Percentiles rank a stretch among this genome's conserved stretches.
Conservation (phyloP, 352 stramenopile species). For the Phytophthora gonapodyides region DNA sequence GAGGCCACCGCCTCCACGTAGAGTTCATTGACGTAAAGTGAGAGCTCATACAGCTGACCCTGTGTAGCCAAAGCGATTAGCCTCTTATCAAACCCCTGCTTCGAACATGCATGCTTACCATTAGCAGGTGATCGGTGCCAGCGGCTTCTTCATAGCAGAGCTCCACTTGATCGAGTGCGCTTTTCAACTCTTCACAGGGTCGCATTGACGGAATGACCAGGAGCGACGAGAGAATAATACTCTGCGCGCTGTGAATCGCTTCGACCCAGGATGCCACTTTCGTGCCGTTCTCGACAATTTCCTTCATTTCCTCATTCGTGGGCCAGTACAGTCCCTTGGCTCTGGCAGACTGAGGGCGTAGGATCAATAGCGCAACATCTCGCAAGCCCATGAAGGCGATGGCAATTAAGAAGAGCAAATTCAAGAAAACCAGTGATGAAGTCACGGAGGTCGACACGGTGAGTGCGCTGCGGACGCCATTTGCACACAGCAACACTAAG, state of each 20-base stretch:
- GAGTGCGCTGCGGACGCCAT: conserved; percentile 60
- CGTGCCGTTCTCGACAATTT: conserved; percentile 16
- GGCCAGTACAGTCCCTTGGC: conserved; percentile 15
- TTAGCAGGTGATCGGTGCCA: conserved; percentile 29
- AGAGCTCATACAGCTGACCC: conserved; percentile 47
- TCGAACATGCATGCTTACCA: conserved; percentile 23
- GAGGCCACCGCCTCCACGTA: conserved; percentile 55
- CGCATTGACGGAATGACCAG: conserved; percentile 42
- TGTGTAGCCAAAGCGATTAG: conserved; percentile 8
- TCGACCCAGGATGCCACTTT: conserved; percentile 40
- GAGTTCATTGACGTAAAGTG: conserved; percentile 41
- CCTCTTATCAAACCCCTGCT: background rate
- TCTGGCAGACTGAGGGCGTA: conserved; percentile 12
- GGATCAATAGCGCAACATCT: conserved; percentile 6
- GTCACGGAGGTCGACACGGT: conserved; percentile 65
- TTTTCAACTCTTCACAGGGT: conserved; percentile 32
- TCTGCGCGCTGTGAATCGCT: conserved; percentile 31
- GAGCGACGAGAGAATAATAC: conserved; percentile 28
- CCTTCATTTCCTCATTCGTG: conserved; percentile 27
- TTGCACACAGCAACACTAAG: conserved; percentile 58
- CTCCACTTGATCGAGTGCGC: conserved; percentile 20
- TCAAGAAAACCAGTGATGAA: conserved; percentile 51
- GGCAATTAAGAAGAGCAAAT: conserved; percentile 34
- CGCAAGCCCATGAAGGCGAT: conserved; percentile 24
- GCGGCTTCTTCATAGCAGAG: conserved; percentile 34